Evolutionary conservation across 2,329 filamentous ascomycete genomes (phyloP), one percentile per base, ranked within the genome.

Genomic region (Aureobasidium sp.): DNA sequence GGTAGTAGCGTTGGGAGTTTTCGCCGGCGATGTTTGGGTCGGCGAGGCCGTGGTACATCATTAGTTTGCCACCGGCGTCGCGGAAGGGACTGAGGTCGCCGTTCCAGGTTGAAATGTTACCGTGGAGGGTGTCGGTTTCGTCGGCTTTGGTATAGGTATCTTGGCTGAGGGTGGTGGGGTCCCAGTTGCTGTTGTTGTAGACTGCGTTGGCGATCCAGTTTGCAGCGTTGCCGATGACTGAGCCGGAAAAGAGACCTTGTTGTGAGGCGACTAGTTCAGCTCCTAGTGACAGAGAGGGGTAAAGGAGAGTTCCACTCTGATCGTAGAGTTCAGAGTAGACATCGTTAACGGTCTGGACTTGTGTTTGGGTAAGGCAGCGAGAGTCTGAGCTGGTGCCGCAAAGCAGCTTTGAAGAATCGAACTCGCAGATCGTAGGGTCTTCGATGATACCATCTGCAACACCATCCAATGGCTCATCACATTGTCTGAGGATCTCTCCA

Each of bases 201-300:
- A 87, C 75, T 16, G 77, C 84, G 69, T 85, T 85, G 43, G 76
- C 77, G 75, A 83, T 84, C 83, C 82, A 87, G 71, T 85, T 82
- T 16, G 72, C 71, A 4, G 80, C 80, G 67, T 82, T 84, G 2
- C 71, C 68, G 69, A 83, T 84, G 71, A 1, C 74, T 68, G 82
- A 83, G 1, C 71, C 68, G 69, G 83, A 84, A 2, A 81, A 75
- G 71, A 81, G 67, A 0, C 62, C 62, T 31, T 65, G 51, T 23
- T 50, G 51, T 1, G 62, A 55, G 18, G 62, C 62, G 13, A 68
- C 67, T 29, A 78, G 75, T 69, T 85, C 82, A 15, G 79, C 78
- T n/a, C 84, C 84, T 10, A 82, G 84, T 58, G 85, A 80, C 72
- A 87, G 79, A 23, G 80, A 77, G 1, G 85, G 85, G 70, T 82